Evolutionary conservation across 495 filamentous ascomycete species (phyloP), one percentile per base, ranked within the genome.

Genomic region (Friedmanniomyces endolithicus): DNA sequence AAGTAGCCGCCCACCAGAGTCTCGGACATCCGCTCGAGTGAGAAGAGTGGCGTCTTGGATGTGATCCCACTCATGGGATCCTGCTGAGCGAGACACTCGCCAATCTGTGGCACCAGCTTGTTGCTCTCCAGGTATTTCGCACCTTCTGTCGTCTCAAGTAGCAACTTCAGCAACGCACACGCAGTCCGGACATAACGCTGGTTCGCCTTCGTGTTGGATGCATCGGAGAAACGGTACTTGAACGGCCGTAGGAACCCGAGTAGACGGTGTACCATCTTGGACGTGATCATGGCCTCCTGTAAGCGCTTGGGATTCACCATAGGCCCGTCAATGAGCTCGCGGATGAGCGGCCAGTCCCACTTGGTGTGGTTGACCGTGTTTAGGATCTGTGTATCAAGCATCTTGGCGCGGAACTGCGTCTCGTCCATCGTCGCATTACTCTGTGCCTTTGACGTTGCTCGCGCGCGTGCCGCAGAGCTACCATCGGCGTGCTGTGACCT

Each of bases 201-300:
- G 59, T 94, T 94, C 19, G 83, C 83, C 60, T 94, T 88, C 11
- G 88, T 90, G 67, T 87, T 95, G 59, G 83, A 78, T 44, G 86
- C 74, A 60, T 90, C 84, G 1, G 87, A 85, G 61, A 95, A 98
- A 49, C 89, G 84, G 66, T 88, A 90, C 66, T 98, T 98, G 74
- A 98, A 97, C 6, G 92, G 92, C 17, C 90, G 79, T 65, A 94
- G 95, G 60, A 98, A 98, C 47, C 87, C 90, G 65, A 95, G 79
- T 47, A 98, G 78, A 1, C 94, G 78, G 69, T 97, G 95, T 61
- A 95, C 81, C 65, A 97, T 97, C 62, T 95, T 97, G 7, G 87
- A 90, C 22, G 81, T 86, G 66, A 90, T 94, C 64, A 96, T 88
- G 2, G 90, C 90, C 66, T 98, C 94, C 60, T 95, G 88, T 11